A percentile compares a stretch with the other conserved stretches of the same genome.
Evolutionary conservation across 495 filamentous ascomycete species (phyloP).

Genomic region (Lophium mytilinum): DNA sequence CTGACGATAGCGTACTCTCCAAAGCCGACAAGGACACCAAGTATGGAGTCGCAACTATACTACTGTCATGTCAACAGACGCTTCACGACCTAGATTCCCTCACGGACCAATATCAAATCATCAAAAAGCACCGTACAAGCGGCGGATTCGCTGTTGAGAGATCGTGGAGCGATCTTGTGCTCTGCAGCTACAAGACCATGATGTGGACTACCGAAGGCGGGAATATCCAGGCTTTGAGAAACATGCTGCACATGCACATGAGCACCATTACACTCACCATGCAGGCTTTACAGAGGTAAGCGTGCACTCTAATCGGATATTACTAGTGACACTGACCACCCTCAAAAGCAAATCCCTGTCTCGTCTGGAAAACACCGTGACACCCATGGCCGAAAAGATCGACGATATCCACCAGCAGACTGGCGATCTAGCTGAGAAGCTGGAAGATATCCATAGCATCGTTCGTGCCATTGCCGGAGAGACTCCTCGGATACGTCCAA

Average conservation of each 20-base stretch:
- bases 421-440: constrained; percentile 28
- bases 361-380: constrained; percentile 28
- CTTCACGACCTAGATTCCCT: constrained; percentile 34
- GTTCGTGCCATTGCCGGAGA: constrained; percentile 25
- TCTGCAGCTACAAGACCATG: constrained; percentile 32
- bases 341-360: constrained; percentile 27
- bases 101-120: constrained; percentile 35
- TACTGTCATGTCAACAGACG: constrained; percentile 28
- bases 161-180: constrained; percentile 31
- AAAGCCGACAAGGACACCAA: constrained; percentile 27
- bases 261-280: constrained; percentile 31
- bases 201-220: constrained; percentile 37
- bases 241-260: constrained; percentile 35
- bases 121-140: constrained; percentile 27
- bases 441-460: constrained; percentile 31
- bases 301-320: background rate
- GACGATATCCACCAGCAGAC: constrained; percentile 28
- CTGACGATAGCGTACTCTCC: constrained; percentile 29
- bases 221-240: constrained; percentile 27
- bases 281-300: constrained; percentile 33
- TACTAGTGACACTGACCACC: background rate
- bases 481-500: background rate
- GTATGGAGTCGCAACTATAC: constrained; percentile 28
- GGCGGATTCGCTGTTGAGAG: constrained; percentile 29
- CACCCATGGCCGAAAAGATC: constrained; percentile 31